These are phyloP conservation scores for Ramalina intermedia DNA, from an alignment of 495 filamentous ascomycete genomes.

Conservation along the genomic window DNA sequence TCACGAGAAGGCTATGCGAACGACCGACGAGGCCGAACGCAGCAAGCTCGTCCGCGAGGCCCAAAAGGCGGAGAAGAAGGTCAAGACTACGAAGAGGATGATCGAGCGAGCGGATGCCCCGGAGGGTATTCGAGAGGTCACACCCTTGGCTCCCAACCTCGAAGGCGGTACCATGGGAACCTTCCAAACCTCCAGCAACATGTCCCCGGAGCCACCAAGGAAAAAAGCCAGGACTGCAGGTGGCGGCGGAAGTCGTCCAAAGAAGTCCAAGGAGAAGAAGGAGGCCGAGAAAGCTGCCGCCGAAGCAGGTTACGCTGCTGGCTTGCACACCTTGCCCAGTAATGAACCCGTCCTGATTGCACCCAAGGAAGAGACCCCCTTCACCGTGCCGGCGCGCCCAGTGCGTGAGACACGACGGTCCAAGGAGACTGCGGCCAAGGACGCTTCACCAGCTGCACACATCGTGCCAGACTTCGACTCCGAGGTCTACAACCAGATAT, in stretches of 20 bases:
- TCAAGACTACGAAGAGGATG: constrained; percentile 65
- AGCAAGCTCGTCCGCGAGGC: constrained; percentile 65
- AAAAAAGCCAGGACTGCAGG: constrained; percentile 37
- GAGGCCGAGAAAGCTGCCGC: constrained; percentile 89
- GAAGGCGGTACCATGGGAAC: constrained; percentile 80
- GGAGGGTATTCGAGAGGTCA: constrained; percentile 62
- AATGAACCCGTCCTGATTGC: constrained; percentile 53
- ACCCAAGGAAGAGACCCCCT: constrained; percentile 46
- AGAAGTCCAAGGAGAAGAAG: constrained; percentile 94
- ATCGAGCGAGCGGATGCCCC: constrained; percentile 71
- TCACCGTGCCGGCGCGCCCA: constrained; percentile 20
- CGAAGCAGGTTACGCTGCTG: constrained; percentile 68
- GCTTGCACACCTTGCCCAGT: constrained; percentile 42
- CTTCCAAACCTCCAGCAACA: constrained; percentile 56
- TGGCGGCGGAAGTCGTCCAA: constrained; percentile 46
- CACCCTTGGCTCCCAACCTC: constrained; percentile 63
- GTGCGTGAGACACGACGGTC: constrained; percentile 39
- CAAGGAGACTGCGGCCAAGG: constrained; percentile 44
- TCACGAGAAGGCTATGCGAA: constrained; percentile 54
- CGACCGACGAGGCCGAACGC: constrained; percentile 65
- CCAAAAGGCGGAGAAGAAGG: constrained; percentile 75
- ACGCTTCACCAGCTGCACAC: constrained; percentile 39
- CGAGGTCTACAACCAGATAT: constrained; percentile 91
- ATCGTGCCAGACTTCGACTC: constrained; percentile 49
- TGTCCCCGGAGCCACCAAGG: constrained; percentile 42